Evolutionary conservation across 225 moss, liverwort and hornwort genomes (phyloP), one percentile per base, ranked within the genome.

Genomic region (Ulota crispa): DNA sequence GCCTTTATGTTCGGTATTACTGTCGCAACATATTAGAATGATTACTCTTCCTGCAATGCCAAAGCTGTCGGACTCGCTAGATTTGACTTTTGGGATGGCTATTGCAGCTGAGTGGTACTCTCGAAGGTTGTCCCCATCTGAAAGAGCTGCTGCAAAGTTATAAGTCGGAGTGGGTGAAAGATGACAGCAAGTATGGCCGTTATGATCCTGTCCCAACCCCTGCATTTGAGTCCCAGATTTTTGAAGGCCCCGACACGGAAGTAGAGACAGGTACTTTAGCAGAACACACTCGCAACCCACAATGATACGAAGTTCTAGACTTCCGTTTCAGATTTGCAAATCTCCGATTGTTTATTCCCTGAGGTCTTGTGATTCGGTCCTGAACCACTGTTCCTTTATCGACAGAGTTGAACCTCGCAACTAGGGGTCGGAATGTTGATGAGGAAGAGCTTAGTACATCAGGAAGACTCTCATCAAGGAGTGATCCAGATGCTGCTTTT

Each of bases 131-230:
- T 91, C 98, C 98, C 42, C 94, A 95, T 87, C 78, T 98, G 88
- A 94, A 95, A 85, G 98, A 98, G 89, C 88, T 98, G 72, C 84
- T 94, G 64, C 89, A 95, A 50, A 92, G 94, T 76, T 94, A 93
- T 81, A 95, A 91, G 87, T 87, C 93, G 65, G 98, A 95, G 83
- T 98, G 98, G 98, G 88, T 98, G 2, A 98, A 98, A 86, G 98
- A 98, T 87, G 98, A 95, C 81, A 89, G 88, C 88, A 98, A 98
- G 70, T 98, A 98, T 82, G 98, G 98, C 65, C 98, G 92, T 81
- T 94, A 88, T 56, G 92, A 95, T 80, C 91, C 93, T 88, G 89
- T 98, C 12, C 89, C 79, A 13, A 87, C 86, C 78, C 94, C 93
- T 77, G 78, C 82, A n/a, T 95, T 98, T 83, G 95, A 98, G 78